phyloP scores from a whole-genome alignment of 192 early-diverging fungal genomes.

The Podila minutissima region DNA sequence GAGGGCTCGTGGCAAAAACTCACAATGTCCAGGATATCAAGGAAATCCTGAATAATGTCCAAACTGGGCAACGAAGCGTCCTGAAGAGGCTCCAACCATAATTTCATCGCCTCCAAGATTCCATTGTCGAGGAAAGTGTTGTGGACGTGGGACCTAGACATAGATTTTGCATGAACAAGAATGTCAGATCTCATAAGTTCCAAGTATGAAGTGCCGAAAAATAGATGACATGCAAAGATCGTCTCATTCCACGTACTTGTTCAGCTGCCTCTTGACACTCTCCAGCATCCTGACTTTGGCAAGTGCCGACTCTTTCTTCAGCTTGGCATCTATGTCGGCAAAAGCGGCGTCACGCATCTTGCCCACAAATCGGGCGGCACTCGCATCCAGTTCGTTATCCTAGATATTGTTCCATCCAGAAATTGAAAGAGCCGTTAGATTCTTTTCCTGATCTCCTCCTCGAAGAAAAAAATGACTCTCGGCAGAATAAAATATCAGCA shows the following conservation, averaged over 20 bases:
- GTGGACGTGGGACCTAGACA: slow-evolving; percentile 64
- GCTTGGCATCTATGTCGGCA: slow-evolving; percentile 69
- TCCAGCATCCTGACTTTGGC: slow-evolving; percentile 75
- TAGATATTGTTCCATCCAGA: not conserved
- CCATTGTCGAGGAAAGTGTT: slow-evolving; percentile 85
- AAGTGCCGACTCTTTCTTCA: slow-evolving; percentile 68
- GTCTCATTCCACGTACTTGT: slow-evolving; percentile 56
- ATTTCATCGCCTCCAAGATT: slow-evolving; percentile 83
- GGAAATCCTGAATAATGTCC: slow-evolving; percentile 86
- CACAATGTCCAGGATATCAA: slow-evolving; percentile 76
- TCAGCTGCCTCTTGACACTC: slow-evolving; percentile 60
- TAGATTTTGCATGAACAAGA: not conserved
- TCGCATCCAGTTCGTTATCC: slow-evolving; percentile 37
- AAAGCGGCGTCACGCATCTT: slow-evolving; percentile 66
- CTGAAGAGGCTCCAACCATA: slow-evolving; percentile 92
- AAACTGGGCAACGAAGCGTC: slow-evolving; percentile 90
- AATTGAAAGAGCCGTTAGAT: not conserved
- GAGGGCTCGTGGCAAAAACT: not conserved
- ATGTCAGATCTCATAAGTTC: no score
- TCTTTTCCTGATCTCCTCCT: not conserved
- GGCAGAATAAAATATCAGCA: not conserved
- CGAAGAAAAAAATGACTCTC: not conserved
- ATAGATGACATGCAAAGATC: not conserved
- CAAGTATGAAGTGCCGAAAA: no score
- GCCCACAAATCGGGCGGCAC: slow-evolving; percentile 27